Evolutionary conservation across 2,329 filamentous ascomycete species (phyloP).

Genomic region (Blumeria hordei): DNA sequence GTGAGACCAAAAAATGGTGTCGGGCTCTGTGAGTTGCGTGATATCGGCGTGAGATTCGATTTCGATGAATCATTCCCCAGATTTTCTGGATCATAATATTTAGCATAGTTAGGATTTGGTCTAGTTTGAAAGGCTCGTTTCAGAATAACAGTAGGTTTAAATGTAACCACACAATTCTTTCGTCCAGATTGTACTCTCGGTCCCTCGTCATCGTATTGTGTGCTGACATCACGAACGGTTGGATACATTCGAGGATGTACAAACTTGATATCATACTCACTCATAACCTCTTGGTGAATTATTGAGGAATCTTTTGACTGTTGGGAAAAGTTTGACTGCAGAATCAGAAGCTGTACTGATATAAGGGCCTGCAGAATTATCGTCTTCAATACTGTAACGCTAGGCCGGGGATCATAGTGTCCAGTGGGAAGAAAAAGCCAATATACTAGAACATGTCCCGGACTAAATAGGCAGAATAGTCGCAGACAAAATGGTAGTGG

Average conservation of each 20-base stretch:
- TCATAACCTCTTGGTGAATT: conserved; percentile 75
- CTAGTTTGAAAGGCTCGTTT: conserved; percentile 59
- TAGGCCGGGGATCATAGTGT: conserved; percentile 54
- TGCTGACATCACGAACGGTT: conserved; percentile 52
- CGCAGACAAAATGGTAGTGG: conserved; percentile 63
- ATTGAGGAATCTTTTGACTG: conserved; percentile 66
- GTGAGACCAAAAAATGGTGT: conserved; percentile 17
- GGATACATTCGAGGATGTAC: conserved; percentile 78
- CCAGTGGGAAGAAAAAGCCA: conserved; percentile 64
- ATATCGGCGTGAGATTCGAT: conserved; percentile 16
- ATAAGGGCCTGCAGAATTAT: conserved; percentile 53
- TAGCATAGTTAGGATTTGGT: conserved; percentile 58
- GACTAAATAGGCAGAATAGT: conserved; percentile 77
- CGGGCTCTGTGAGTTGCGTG: conserved; percentile 14
- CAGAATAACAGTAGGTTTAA: conserved; percentile 26
- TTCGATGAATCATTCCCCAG: conserved; percentile 15
- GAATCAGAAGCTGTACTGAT: conserved; percentile 49
- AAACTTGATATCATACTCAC: conserved; percentile 90
- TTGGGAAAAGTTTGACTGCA: conserved; percentile 54
- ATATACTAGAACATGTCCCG: conserved; percentile 78
- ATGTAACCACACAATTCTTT: not conserved
- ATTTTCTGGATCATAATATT: conserved; percentile 40
- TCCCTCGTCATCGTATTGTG: conserved; percentile 32
- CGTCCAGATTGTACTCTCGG: not conserved
- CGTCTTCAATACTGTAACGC: conserved; percentile 63